Conservation (phyloP, 169 alveolate species). For the Plasmodium chabaudi region DNA sequence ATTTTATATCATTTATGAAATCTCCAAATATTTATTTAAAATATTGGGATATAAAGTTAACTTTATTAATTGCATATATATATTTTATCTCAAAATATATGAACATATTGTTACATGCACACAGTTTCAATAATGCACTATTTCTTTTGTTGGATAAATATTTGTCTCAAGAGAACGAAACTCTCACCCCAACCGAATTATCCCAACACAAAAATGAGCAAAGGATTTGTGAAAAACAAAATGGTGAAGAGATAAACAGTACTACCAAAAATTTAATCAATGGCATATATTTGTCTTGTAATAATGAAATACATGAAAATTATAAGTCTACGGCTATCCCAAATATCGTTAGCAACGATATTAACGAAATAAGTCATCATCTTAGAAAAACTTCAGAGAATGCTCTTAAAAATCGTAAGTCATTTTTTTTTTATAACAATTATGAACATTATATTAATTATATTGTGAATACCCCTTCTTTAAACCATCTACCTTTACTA, state of each 20-base stretch:
- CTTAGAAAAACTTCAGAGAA: conserved; percentile 18
- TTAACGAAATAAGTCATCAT: background rate
- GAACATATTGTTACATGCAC: conserved; percentile 32
- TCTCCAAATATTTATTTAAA: conserved; percentile 65
- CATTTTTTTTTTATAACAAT: conserved; percentile 62
- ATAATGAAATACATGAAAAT: background rate
- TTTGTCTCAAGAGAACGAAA: background rate
- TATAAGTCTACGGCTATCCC: too few species aligned
- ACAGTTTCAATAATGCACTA: conserved; percentile 50
- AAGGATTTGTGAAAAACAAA: background rate
- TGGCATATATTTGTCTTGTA: background rate
- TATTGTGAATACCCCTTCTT: conserved; percentile 25
- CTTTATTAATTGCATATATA: conserved; percentile 39
- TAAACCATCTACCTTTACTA: conserved; percentile 40
- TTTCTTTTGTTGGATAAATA: conserved; percentile 27
- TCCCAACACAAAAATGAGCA: background rate
- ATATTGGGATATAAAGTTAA: conserved; percentile 73
- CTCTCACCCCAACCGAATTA: too few species aligned
- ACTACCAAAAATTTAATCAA: background rate
- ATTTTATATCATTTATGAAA: conserved; percentile 41
- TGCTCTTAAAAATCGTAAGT: conserved; percentile 15
- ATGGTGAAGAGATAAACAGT: background rate
- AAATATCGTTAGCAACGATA: background rate
- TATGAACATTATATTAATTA: conserved; percentile 62
- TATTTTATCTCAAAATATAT: conserved; percentile 66